These are phyloP conservation scores for Aspergillus latus DNA, from an alignment of 2,329 filamentous ascomycete genomes.

Conservation along the genomic window DNA sequence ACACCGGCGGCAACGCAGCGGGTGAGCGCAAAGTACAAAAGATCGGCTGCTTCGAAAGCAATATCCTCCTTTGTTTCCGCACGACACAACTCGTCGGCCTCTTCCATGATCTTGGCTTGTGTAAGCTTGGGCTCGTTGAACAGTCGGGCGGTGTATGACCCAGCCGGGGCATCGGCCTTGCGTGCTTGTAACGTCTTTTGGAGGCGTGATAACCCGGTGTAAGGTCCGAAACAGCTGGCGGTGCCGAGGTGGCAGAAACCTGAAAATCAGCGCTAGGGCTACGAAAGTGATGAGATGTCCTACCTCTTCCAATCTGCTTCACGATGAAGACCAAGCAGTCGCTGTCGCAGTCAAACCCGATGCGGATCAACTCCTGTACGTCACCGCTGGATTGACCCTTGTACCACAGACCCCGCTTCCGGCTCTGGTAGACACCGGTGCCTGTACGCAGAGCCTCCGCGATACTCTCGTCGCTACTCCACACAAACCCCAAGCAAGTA, in stretches of 20 bases:
- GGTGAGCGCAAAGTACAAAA: constrained; percentile 93
- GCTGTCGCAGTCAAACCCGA: constrained; percentile 88
- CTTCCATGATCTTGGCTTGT: constrained; percentile 96
- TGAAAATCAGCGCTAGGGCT: constrained; percentile 27
- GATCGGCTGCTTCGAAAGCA: constrained; percentile 90
- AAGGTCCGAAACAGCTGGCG: constrained; percentile 85
- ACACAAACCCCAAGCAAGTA: constrained; percentile 82
- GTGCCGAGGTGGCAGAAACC: constrained; percentile 93
- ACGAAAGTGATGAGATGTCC: constrained; percentile 10
- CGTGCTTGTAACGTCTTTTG: constrained; percentile 83
- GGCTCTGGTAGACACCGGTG: constrained; percentile 88
- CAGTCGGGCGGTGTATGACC: constrained; percentile 89
- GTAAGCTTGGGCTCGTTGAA: constrained; percentile 90
- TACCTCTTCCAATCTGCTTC: constrained; percentile 76
- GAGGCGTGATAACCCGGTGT: constrained; percentile 75
- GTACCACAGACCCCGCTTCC: constrained; percentile 93
- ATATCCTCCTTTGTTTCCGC: constrained; percentile 79
- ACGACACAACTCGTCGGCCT: constrained; percentile 91
- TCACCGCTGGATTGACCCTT: constrained; percentile 95
- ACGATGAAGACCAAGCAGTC: constrained; percentile 91
- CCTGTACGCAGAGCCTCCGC: constrained; percentile 79
- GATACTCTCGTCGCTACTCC: constrained; percentile 90
- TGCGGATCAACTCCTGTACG: constrained; percentile 80
- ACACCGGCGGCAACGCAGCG: constrained; percentile 86
- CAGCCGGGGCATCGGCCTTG: constrained; percentile 77